These are phyloP conservation scores for Pneumocystis oryctolagi DNA, from an alignment of 1,139 yeast species.

Conservation along the genomic window DNA sequence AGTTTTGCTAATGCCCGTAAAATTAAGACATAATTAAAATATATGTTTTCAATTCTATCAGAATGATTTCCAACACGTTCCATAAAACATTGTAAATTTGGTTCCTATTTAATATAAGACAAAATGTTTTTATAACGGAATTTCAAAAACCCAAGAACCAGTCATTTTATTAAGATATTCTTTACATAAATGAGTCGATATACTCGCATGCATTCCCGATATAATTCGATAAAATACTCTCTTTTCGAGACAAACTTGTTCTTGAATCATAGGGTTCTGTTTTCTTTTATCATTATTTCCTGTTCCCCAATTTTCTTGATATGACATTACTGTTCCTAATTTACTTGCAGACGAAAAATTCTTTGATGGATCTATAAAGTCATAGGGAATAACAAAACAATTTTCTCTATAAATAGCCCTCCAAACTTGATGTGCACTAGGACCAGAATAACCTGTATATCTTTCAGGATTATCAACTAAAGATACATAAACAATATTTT, in stretches of 20 bases:
- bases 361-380: background rate
- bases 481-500: constrained; percentile 64
- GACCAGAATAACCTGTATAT: constrained; percentile 91
- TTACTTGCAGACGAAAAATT: background rate
- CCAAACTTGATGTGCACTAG: constrained; percentile 88
- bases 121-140: background rate
- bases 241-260: constrained; percentile 61
- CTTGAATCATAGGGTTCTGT: constrained; percentile 23
- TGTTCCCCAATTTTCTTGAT: background rate
- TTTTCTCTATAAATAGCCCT: constrained; percentile 79
- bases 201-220: constrained; percentile 91
- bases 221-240: constrained; percentile 72
- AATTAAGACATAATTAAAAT: constrained; percentile 82
- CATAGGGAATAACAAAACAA: constrained; percentile 39
- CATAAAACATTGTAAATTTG: constrained; percentile 70
- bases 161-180: constrained; percentile 63
- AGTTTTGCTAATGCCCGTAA: constrained; percentile 65
- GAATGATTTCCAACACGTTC: constrained; percentile 78
- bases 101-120: constrained; percentile 28
- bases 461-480: constrained; percentile 83
- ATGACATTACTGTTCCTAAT: background rate
- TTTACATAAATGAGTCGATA: constrained; percentile 81
- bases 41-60: constrained; percentile 76
- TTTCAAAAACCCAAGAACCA: constrained; percentile 41
- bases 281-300: constrained; percentile 23